phyloP scores from a whole-genome alignment of 2,329 filamentous ascomycete species.

The Alternaria panax region DNA sequence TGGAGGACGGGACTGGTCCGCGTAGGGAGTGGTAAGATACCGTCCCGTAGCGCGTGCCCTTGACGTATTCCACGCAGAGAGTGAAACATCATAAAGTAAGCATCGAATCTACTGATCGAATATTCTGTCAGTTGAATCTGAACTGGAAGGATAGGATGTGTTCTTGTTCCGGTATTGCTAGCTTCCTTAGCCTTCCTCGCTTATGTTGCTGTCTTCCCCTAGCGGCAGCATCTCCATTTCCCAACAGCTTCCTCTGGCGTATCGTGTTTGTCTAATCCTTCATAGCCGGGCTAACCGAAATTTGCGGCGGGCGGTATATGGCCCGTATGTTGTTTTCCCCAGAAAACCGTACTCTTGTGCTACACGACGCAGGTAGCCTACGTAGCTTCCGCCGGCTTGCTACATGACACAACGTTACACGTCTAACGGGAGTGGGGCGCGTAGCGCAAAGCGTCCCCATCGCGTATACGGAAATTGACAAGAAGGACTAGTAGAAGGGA shows the following conservation, averaged over 20 bases:
- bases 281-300: not conserved
- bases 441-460: not conserved
- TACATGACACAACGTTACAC: conserved; percentile 28
- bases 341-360: not conserved
- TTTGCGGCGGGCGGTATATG: not conserved
- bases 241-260: not conserved
- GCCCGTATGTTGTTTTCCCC: not conserved
- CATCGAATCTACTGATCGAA: too few species aligned
- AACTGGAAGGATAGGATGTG: too few species aligned
- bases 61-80: conserved; percentile 41
- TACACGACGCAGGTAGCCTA: conserved; percentile 18
- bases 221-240: not conserved
- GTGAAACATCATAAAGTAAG: conserved; percentile 20
- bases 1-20: not conserved
- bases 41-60: conserved; percentile 28
- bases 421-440: conserved; percentile 14
- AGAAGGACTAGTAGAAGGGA: conserved; percentile 8
- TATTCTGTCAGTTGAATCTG: too few species aligned
- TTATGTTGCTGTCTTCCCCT: not conserved
- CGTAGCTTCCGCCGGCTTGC: conserved; percentile 13
- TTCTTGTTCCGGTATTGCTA: too few species aligned
- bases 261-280: not conserved
- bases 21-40: conserved; percentile 16
- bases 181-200: not conserved
- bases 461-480: conserved; percentile 24